Evolutionary conservation across 73 alveolate genomes (phyloP), one percentile per base, ranked within the genome.

Genomic region (Symbiodinium natans): DNA sequence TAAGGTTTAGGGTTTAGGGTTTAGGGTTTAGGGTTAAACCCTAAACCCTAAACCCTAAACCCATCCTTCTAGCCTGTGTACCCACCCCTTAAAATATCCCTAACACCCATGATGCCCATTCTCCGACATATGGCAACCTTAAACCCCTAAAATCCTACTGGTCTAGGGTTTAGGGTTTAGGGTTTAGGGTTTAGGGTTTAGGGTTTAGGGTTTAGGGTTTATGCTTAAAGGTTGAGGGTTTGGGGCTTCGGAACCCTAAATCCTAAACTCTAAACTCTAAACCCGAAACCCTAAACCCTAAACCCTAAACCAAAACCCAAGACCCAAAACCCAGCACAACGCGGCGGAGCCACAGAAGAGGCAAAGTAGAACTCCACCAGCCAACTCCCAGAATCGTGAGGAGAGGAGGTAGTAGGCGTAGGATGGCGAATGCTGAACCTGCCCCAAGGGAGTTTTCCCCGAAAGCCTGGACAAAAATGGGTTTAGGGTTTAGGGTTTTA

Each of bases 371-470:
- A 88, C 95, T 25, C 95, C 95, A n/a, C 71, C 86, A 1, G 95
- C 84, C 29, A 88, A 43, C 46, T 88, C 95, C 95, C 95, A 88
- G 46, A 88, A 88, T 8, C 86, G 85, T 9, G 95, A 83, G 8
- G 85, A 83, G 29, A 88, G 95, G 6, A 88, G 95, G 86, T 88
- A 88, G 86, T 59, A 88, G 46, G 95, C 86, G 31, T 63, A 88
- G 95, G 68, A 88, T 2, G 95, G 95, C 68, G 63, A 21, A 33
- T 73, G 71, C 71, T 56, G 34, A 56, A 63, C 95, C 95, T 88
- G 95, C 38, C 38, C 23, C 33, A 38, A 21, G 34, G 6, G 48
- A 8, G 25, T 46, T 8, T 31, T 29, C 48, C 41, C 74, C n/a
- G 42, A 42, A 36, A 33, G 38, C 52, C 82, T 17, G 38, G 5